These are phyloP conservation scores for Hypoxylon crocopeplum DNA, from an alignment of 495 filamentous ascomycete genomes.

Conservation along the genomic window DNA sequence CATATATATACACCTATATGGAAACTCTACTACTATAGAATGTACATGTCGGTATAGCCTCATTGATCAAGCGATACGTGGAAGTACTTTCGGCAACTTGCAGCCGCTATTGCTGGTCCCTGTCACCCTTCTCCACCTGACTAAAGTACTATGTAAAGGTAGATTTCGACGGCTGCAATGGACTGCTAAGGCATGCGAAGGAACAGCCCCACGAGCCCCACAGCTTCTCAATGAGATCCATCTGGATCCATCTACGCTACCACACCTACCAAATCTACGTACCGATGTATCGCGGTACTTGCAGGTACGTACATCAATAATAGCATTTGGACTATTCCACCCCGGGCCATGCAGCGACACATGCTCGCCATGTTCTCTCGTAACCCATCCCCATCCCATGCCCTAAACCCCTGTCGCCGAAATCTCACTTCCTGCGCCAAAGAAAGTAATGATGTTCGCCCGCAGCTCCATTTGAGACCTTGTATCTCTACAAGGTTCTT, in stretches of 20 bases:
- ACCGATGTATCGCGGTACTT: not conserved
- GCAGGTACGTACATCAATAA: not conserved
- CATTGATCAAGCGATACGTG: not conserved
- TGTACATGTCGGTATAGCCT: not conserved
- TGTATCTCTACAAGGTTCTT: constrained; percentile 20
- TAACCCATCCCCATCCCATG: constrained; percentile 26
- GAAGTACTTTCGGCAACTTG: constrained; percentile 29
- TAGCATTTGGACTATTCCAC: not conserved
- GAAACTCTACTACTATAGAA: too few species aligned
- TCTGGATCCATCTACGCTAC: constrained; percentile 25
- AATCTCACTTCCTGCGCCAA: constrained; percentile 33
- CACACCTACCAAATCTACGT: not conserved
- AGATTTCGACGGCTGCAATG: constrained; percentile 34
- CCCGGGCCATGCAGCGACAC: constrained; percentile 25
- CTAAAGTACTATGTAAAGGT: constrained; percentile 14
- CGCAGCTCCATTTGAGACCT: constrained; percentile 29
- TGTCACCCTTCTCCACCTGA: constrained; percentile 25
- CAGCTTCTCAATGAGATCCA: constrained; percentile 29
- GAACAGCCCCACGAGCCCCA: constrained; percentile 18
- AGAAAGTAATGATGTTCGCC: constrained; percentile 31
- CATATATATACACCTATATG: not conserved
- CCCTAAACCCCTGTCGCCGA: constrained; percentile 23
- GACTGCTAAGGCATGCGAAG: constrained; percentile 24
- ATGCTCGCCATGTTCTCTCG: constrained; percentile 38
- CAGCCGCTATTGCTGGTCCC: constrained; percentile 32